phyloP scores from a whole-genome alignment of 2,329 filamentous ascomycete species.

The Monilinia fructigena region DNA sequence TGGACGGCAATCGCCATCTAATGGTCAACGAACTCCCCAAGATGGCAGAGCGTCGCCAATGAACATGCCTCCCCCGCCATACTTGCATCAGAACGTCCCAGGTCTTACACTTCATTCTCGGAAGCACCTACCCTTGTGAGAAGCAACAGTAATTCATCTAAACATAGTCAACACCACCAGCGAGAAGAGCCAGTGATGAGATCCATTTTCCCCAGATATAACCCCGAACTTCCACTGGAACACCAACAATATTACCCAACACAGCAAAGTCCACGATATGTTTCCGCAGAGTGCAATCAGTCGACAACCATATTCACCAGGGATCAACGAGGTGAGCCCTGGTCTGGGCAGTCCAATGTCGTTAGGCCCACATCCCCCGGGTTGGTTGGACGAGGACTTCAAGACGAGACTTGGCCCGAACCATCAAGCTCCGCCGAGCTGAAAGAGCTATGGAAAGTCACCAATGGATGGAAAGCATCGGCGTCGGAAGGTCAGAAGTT shows the following conservation, averaged over 20 bases:
- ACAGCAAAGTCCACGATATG: constrained; percentile 60
- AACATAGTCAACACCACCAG: constrained; percentile 57
- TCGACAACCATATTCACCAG: constrained; percentile 57
- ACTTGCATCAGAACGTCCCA: constrained; percentile 38
- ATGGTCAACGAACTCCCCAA: constrained; percentile 30
- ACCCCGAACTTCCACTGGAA: constrained; percentile 63
- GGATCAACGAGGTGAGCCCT: constrained; percentile 34
- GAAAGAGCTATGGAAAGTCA: constrained; percentile 64
- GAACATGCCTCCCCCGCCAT: constrained; percentile 34
- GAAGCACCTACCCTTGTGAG: constrained; percentile 52
- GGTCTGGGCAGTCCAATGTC: constrained; percentile 37
- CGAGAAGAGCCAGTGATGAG: constrained; percentile 51
- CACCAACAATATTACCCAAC: constrained; percentile 71
- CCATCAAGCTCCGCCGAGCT: constrained; percentile 54
- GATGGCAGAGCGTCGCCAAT: constrained; percentile 28
- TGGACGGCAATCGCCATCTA: constrained; percentile 29
- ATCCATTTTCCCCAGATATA: constrained; percentile 76
- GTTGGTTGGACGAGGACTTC: constrained; percentile 34
- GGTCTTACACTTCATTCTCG: constrained; percentile 53
- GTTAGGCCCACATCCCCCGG: constrained; percentile 33
- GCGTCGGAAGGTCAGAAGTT: constrained; percentile 57
- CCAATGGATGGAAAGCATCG: constrained; percentile 67
- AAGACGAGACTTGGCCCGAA: constrained; percentile 36
- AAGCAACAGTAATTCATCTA: constrained; percentile 50
- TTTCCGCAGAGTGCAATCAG: constrained; percentile 67